Percentiles rank a stretch among this genome's conserved stretches.
Evolutionary conservation across 2,329 filamentous ascomycete species (phyloP).

Genomic region (Microcyclospora tardicrescens): DNA sequence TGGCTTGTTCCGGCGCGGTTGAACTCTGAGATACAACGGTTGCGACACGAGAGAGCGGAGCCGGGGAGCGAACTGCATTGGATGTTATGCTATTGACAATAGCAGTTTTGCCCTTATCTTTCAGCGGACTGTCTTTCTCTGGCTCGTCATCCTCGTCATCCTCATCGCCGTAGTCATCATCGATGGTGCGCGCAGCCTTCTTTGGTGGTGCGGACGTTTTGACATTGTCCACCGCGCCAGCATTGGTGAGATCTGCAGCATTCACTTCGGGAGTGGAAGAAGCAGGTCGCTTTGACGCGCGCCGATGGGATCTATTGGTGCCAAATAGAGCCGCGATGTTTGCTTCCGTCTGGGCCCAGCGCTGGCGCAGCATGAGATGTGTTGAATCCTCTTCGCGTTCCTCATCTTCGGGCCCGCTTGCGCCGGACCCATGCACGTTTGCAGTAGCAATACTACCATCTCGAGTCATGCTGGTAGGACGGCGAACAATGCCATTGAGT

Average conservation of each 20-base stretch:
- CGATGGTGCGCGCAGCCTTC: conserved; percentile 63
- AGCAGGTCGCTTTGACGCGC: conserved; percentile 10
- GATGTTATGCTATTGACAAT: conserved; percentile 45
- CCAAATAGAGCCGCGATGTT: conserved; percentile 66
- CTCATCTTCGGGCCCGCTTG: conserved; percentile 24
- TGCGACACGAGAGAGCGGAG: conserved; percentile 50
- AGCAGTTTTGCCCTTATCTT: conserved; percentile 41
- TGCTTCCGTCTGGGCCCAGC: conserved; percentile 65
- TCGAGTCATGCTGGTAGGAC: conserved; percentile 33
- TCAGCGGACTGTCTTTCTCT: conserved; percentile 35
- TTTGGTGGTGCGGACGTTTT: conserved; percentile 44
- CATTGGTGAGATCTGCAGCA: conserved; percentile 5
- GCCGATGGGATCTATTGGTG: conserved; percentile 23
- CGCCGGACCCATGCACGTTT: conserved; percentile 12
- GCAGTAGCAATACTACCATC: conserved; percentile 27
- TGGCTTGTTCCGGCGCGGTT: conserved; percentile 37
- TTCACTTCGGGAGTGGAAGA: conserved; percentile 2
- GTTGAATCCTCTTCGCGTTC: conserved; percentile 34
- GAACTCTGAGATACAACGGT: conserved; percentile 32
- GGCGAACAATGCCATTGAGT: conserved; percentile 24
- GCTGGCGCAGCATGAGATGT: conserved; percentile 53
- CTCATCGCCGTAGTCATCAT: conserved; percentile 77
- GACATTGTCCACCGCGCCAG: conserved; percentile 23
- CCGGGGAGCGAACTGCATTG: conserved; percentile 56
- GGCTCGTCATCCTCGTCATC: conserved; percentile 42